Conservation (phyloP, 176 grass and related monocot genomes). For the Eragrostis curvula region DNA sequence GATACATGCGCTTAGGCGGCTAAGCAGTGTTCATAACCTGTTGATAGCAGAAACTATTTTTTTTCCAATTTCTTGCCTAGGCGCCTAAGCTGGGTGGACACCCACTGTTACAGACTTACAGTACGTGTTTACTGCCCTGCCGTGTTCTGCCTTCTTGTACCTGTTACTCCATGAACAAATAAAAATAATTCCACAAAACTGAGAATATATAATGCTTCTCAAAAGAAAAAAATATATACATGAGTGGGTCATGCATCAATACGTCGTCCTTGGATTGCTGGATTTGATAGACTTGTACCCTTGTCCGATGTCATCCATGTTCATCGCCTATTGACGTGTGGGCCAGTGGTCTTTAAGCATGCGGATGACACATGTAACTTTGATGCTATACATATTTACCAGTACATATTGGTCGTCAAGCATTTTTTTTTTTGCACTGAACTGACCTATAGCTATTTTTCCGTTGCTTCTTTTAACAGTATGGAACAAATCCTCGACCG, state of each 20-base stretch:
- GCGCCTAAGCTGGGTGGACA: background rate
- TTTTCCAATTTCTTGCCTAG: no score
- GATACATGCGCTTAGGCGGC: no score
- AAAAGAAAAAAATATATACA: background rate
- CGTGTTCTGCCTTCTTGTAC: background rate
- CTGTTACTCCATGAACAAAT: background rate
- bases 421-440: background rate
- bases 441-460: background rate
- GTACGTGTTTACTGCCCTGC: background rate
- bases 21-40: no score
- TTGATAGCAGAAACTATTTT: no score
- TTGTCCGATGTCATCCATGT: background rate
- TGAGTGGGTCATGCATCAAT: no score
- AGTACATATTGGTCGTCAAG: background rate
- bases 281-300: no score
- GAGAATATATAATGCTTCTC: no score
- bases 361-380: background rate
- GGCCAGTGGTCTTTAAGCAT: background rate
- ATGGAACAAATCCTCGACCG: slow-evolving; percentile 52
- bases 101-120: background rate
- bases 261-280: no score
- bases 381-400: background rate
- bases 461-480: background rate
- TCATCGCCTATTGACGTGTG: background rate
- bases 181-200: no score